Conservation (phyloP, 345 rosid species). For the Lenwebbia sp. region DNA sequence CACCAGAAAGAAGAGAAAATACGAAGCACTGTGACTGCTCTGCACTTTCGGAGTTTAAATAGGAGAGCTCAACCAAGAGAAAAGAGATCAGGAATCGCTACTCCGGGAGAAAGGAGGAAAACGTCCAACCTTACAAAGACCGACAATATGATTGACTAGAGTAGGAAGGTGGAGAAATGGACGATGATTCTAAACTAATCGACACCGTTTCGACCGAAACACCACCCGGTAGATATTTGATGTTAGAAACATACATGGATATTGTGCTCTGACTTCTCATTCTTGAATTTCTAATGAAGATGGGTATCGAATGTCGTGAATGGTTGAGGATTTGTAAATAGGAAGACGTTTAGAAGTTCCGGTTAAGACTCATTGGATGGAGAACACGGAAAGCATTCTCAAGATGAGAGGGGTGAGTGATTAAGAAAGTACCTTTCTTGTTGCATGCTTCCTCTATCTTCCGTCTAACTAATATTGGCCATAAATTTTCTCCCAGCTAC, state of each 20-base stretch:
- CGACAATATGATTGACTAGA: background rate
- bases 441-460: background rate
- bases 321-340: background rate
- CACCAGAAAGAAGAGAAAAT: background rate
- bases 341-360: no score
- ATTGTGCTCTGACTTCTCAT: background rate
- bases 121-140: no score
- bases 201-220: no score
- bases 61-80: no score
- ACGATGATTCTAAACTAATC: no score
- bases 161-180: background rate
- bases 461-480: background rate
- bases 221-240: background rate
- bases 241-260: background rate
- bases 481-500: background rate
- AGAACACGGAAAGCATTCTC: background rate
- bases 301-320: background rate
- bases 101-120: no score
- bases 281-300: background rate
- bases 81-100: no score
- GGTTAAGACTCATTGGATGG: no score
- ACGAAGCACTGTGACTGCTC: background rate
- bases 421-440: background rate
- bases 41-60: background rate
- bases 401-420: background rate